Conservation (phyloP, 2,329 filamentous ascomycete species). For the Colletotrichum caudatum region DNA sequence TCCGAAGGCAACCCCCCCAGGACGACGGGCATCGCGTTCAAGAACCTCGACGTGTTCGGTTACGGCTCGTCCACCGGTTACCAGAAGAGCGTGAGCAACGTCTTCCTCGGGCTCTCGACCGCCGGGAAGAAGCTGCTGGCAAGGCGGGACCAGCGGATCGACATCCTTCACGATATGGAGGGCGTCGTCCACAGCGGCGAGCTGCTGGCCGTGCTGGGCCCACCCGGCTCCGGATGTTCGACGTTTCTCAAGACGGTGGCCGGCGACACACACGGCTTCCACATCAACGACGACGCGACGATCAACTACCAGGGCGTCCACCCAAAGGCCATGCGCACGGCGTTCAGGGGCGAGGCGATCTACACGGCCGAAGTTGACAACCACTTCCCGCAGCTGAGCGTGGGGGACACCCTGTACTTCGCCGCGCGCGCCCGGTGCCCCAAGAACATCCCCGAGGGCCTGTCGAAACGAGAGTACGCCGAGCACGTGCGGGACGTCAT, state of each 20-base stretch:
- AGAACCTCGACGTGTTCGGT: slow-evolving; percentile 57
- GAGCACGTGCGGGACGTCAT: slow-evolving; percentile 64
- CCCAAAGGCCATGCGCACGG: slow-evolving; percentile 36
- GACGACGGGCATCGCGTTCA: slow-evolving; percentile 56
- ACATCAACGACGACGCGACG: slow-evolving; percentile 42
- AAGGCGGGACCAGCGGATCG: slow-evolving; percentile 49
- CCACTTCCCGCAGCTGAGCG: slow-evolving; percentile 69
- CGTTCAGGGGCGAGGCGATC: slow-evolving; percentile 69
- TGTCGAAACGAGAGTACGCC: slow-evolving; percentile 55
- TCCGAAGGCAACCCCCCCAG: slow-evolving; percentile 47
- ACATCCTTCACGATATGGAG: slow-evolving; percentile 65
- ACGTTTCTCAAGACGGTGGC: slow-evolving; percentile 76
- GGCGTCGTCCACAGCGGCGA: slow-evolving; percentile 67
- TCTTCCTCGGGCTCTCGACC: slow-evolving; percentile 46
- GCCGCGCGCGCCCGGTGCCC: slow-evolving; percentile 68
- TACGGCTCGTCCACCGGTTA: slow-evolving; percentile 57
- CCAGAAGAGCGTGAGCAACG: slow-evolving; percentile 57
- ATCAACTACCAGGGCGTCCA: slow-evolving; percentile 41
- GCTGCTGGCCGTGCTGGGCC: slow-evolving; percentile 68
- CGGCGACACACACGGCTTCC: slow-evolving; percentile 72
- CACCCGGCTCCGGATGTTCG: slow-evolving; percentile 69
- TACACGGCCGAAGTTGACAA: slow-evolving; percentile 75
- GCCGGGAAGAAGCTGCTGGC: slow-evolving; percentile 48
- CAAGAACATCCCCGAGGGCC: slow-evolving; percentile 59
- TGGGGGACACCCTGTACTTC: slow-evolving; percentile 71